A percentile compares a stretch with the other conserved stretches of the same genome.
phyloP scores from a whole-genome alignment of 2,329 filamentous ascomycete species.

The Fusarium longipes region DNA sequence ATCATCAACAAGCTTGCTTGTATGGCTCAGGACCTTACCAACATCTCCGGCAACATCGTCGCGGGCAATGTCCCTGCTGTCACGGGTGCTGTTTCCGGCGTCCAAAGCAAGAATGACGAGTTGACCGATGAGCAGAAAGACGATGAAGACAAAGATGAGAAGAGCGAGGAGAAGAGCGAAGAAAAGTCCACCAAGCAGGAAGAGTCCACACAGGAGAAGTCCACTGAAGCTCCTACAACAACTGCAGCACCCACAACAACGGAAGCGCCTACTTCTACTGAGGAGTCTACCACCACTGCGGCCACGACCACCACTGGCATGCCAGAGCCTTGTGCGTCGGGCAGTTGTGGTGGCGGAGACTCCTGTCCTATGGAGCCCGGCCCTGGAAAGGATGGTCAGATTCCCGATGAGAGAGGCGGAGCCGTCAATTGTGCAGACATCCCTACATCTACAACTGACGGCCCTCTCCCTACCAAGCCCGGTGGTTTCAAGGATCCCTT shows the following conservation, averaged over 20 bases:
- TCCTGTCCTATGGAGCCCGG: slow-evolving; percentile 22
- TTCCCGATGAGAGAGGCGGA: neutral
- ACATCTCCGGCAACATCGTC: slow-evolving; percentile 14
- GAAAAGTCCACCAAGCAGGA: slow-evolving; percentile 27
- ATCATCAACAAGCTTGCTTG: slow-evolving; percentile 32
- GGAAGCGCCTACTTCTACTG: neutral
- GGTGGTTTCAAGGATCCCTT: slow-evolving; percentile 6
- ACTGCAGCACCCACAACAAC: slow-evolving; percentile 4
- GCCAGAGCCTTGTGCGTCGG: slow-evolving; percentile 19
- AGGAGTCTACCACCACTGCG: slow-evolving; percentile 14
- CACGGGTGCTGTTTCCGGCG: neutral
- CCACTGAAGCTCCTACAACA: neutral
- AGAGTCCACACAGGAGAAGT: neutral
- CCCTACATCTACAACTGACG: slow-evolving; percentile 22
- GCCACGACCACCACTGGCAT: slow-evolving; percentile 8
- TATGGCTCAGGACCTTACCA: slow-evolving; percentile 23
- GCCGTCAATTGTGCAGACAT: slow-evolving; percentile 5
- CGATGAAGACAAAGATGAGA: slow-evolving; percentile 7
- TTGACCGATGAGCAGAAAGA: slow-evolving; percentile 11
- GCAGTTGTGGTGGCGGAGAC: slow-evolving; percentile 15
- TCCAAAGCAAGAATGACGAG: slow-evolving; percentile 21
- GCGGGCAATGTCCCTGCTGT: slow-evolving; percentile 26
- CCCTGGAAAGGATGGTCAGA: slow-evolving; percentile 7
- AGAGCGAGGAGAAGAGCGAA: slow-evolving; percentile 16
- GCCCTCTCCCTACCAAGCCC: slow-evolving; percentile 11